phyloP scores from a whole-genome alignment of 228 moss, liverwort and hornwort species.

The Sphagnum fallax region DNA sequence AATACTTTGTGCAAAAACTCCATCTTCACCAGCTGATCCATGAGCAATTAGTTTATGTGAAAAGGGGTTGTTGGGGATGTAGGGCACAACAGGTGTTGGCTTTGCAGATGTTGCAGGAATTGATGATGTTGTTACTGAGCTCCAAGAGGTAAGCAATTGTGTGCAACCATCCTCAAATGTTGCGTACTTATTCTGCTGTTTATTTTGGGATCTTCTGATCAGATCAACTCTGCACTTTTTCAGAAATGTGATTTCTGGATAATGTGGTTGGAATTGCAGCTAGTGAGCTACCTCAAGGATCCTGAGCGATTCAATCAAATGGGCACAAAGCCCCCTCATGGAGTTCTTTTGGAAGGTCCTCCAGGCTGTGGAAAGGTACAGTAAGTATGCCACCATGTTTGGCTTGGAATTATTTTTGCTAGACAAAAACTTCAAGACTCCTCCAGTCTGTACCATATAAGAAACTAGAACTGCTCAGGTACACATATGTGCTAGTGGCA shows the following conservation, averaged over 20 bases:
- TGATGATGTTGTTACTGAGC: constrained; percentile 90
- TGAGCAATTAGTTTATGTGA: background rate
- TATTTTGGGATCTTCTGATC: background rate
- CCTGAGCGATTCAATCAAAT: constrained; percentile 97
- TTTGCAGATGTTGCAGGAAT: constrained; percentile 97
- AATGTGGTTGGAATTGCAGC: constrained; percentile 8
- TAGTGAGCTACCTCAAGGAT: constrained; percentile 96
- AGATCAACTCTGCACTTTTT: background rate
- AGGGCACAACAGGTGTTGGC: constrained; percentile 83
- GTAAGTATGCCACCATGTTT: background rate
- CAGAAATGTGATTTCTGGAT: background rate
- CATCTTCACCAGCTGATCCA: background rate
- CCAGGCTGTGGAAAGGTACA: constrained; percentile 90
- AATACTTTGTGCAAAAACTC: no score
- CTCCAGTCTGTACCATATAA: no score
- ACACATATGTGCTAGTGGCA: no score
- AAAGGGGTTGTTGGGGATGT: background rate
- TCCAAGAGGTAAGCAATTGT: constrained; percentile 48
- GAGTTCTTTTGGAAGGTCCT: constrained; percentile 93
- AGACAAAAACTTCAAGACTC: no score
- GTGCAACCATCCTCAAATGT: background rate
- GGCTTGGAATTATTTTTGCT: no score
- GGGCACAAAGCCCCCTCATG: constrained; percentile 98
- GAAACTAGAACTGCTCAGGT: no score
- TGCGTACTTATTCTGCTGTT: background rate